Conservation (phyloP, 2,329 filamentous ascomycete species). For the Proliferodiscus dingleyae region DNA sequence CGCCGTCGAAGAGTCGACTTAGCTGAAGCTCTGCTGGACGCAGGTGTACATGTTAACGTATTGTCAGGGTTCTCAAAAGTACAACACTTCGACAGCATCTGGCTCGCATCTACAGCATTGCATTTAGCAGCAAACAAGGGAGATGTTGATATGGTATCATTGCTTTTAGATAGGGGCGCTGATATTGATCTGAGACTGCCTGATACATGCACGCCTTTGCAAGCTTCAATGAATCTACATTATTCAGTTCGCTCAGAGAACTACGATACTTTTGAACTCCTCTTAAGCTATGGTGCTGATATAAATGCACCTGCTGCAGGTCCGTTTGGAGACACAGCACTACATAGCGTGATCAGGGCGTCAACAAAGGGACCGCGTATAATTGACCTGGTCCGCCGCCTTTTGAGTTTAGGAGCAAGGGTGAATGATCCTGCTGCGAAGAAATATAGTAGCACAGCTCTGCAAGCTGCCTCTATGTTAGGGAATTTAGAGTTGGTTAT, state of each 20-base stretch:
- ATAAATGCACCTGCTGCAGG: neutral
- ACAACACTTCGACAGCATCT: fast-evolving
- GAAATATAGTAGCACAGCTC: neutral
- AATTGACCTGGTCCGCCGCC: neutral
- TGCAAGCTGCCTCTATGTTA: neutral
- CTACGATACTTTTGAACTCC: neutral
- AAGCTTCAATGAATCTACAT: neutral
- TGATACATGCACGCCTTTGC: neutral
- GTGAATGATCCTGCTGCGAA: neutral
- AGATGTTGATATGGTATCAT: neutral
- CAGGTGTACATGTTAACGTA: neutral
- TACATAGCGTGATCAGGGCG: neutral
- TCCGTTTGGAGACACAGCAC: neutral
- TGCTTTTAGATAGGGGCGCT: neutral
- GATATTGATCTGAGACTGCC: neutral
- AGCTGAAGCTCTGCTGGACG: neutral
- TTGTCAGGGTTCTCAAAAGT: neutral
- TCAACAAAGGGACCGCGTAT: neutral
- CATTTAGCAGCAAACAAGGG: neutral
- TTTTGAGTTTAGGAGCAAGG: neutral
- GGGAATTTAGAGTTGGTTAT: neutral
- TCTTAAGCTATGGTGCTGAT: neutral
- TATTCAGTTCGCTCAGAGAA: neutral
- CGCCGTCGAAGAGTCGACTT: neutral
- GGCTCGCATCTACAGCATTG: neutral